phyloP scores from a whole-genome alignment of 2,329 filamentous ascomycete species.

The Penicillium sp. region DNA sequence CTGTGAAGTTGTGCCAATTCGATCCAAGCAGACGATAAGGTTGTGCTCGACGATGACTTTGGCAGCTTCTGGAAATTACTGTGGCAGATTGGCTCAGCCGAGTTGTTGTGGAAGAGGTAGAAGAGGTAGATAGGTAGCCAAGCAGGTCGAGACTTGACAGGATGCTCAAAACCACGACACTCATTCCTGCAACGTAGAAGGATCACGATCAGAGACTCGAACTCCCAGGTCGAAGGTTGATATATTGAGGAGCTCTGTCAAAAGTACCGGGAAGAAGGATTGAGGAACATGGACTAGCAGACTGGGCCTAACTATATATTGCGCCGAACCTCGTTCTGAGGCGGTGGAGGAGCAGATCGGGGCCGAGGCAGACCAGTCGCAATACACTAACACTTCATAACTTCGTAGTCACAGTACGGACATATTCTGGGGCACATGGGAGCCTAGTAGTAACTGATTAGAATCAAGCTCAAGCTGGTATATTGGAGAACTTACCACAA shows the following conservation, averaged over 20 bases:
- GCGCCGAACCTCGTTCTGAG: too few relatives aligned
- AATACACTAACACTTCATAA: too few relatives aligned
- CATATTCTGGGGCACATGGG: too few relatives aligned
- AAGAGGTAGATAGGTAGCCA: not conserved
- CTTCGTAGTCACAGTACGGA: too few relatives aligned
- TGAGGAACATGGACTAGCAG: not conserved
- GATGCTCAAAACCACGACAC: not conserved
- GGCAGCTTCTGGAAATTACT: not conserved
- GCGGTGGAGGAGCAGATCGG: too few relatives aligned
- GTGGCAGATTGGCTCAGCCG: not conserved
- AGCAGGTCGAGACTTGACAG: not conserved
- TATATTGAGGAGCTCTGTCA: not conserved
- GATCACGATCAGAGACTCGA: too few relatives aligned
- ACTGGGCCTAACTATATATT: too few relatives aligned
- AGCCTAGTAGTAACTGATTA: too few relatives aligned
- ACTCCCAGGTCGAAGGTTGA: not conserved
- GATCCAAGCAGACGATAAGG: not conserved
- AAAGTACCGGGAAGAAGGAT: not conserved
- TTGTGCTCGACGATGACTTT: too few relatives aligned
- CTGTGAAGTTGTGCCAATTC: not conserved
- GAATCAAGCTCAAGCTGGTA: too few relatives aligned
- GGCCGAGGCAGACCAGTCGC: too few relatives aligned
- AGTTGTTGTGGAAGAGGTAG: not conserved
- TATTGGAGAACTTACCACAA: too few relatives aligned
- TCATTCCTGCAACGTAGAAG: not conserved